Percentiles rank a stretch among this genome's conserved stretches.
Evolutionary conservation across 2,329 filamentous ascomycete genomes (phyloP).

Genomic region (Clonostachys rhizophaga): DNA sequence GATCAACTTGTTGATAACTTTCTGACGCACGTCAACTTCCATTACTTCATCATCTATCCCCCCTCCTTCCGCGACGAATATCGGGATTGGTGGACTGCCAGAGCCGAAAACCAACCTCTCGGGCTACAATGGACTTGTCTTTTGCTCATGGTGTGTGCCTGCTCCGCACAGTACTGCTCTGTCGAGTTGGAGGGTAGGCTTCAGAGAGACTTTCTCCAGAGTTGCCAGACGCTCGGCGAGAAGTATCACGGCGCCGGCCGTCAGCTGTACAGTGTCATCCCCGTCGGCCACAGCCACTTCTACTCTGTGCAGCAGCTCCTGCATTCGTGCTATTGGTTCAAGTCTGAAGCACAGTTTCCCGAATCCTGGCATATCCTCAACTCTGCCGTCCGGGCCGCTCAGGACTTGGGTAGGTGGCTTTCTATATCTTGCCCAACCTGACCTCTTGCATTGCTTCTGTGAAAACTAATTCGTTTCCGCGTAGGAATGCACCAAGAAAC

Average conservation of each 20-base stretch:
- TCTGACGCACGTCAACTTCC: slow-evolving; percentile 27
- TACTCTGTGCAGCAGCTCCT: slow-evolving; percentile 26
- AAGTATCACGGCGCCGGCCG: slow-evolving; percentile 23
- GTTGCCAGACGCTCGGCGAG: slow-evolving; percentile 18
- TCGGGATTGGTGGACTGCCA: slow-evolving; percentile 23
- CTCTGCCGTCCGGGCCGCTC: slow-evolving; percentile 25
- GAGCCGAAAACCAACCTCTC: slow-evolving; percentile 19
- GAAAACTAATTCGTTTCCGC: not conserved
- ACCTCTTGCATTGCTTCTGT: no score
- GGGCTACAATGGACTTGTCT: slow-evolving; percentile 29
- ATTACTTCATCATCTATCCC: slow-evolving; percentile 31
- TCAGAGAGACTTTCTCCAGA: slow-evolving; percentile 19
- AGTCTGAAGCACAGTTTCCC: slow-evolving; percentile 25
- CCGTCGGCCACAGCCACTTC: slow-evolving; percentile 22
- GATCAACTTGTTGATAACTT: slow-evolving; percentile 30
- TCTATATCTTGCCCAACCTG: not conserved
- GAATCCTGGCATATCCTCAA: slow-evolving; percentile 30
- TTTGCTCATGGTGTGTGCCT: slow-evolving; percentile 29
- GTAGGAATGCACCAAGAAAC: slow-evolving; percentile 24
- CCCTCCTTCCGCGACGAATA: slow-evolving; percentile 26
- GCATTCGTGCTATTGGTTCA: slow-evolving; percentile 30
- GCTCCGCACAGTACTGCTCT: slow-evolving; percentile 24
- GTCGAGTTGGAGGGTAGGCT: slow-evolving; percentile 20
- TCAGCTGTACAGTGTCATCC: slow-evolving; percentile 22
- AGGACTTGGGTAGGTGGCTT: slow-evolving; percentile 20